A percentile compares a stretch with the other conserved stretches of the same genome.
Evolutionary conservation across 169 alveolate species (phyloP).

Genomic region (Plasmodium yoelii): DNA sequence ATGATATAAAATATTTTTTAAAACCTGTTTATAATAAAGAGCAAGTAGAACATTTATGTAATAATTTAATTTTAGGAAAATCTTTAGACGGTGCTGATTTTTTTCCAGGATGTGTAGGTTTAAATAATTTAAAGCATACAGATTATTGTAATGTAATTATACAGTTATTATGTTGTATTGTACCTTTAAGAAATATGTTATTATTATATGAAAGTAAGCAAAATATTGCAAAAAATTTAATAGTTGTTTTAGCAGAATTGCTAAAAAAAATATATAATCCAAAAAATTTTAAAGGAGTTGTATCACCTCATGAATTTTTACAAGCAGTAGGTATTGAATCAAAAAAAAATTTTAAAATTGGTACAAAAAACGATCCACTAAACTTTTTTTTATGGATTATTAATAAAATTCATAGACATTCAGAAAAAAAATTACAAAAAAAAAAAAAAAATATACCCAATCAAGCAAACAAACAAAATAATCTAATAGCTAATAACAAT

Average conservation of each 20-base stretch:
- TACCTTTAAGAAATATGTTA: conserved; percentile 78
- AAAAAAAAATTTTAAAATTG: conserved; percentile 86
- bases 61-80: conserved; percentile 88
- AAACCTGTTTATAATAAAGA: conserved; percentile 87
- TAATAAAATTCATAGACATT: conserved; percentile 85
- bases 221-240: conserved; percentile 89
- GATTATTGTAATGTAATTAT: conserved; percentile 97
- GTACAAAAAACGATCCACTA: conserved; percentile 94
- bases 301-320: conserved; percentile 97
- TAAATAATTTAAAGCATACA: conserved; percentile 95
- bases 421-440: conserved; percentile 21
- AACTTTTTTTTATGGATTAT: conserved; percentile 95
- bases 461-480: not conserved
- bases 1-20: conserved; percentile 91
- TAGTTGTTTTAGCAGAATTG: conserved; percentile 93
- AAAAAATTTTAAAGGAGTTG: conserved; percentile 97
- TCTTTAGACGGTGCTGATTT: conserved; percentile 96
- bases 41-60: conserved; percentile 82
- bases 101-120: conserved; percentile 96
- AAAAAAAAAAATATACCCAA: not conserved
- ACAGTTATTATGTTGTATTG: conserved; percentile 87
- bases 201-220: conserved; percentile 77
- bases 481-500: too few species aligned
- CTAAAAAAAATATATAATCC: conserved; percentile 97
- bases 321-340: conserved; percentile 90